Evolutionary conservation across 805 yeast species (phyloP).

Genomic region (Ogataea paraovalis): DNA sequence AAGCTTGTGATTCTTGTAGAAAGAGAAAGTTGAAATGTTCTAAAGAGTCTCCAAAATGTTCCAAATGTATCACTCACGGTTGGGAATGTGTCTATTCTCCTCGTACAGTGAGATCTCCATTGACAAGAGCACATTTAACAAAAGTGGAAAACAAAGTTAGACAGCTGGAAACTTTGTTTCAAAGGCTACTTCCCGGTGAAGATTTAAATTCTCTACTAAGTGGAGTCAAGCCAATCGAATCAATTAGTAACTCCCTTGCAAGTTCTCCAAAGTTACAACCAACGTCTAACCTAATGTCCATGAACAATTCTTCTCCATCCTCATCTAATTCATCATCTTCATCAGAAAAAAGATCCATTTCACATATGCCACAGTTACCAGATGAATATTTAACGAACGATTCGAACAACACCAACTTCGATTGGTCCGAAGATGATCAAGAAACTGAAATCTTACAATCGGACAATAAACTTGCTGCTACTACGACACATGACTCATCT

Average conservation of each 20-base stretch:
- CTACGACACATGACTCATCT: slow-evolving; percentile 6
- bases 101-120: slow-evolving; percentile 69
- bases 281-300: neutral
- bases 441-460: slow-evolving; percentile 23
- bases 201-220: slow-evolving; percentile 37
- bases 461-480: neutral
- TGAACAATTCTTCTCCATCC: slow-evolving; percentile 7
- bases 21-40: slow-evolving; percentile 77
- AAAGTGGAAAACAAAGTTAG: slow-evolving; percentile 60
- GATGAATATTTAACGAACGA: slow-evolving; percentile 24
- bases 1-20: slow-evolving; percentile 81
- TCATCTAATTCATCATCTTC: neutral
- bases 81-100: slow-evolving; percentile 83
- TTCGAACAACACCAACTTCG: slow-evolving; percentile 44
- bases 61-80: slow-evolving; percentile 65
- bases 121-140: slow-evolving; percentile 77
- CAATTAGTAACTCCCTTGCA: slow-evolving; percentile 9
- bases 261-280: slow-evolving; percentile 16
- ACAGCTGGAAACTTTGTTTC: slow-evolving; percentile 42
- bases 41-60: slow-evolving; percentile 70
- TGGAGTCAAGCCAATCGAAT: slow-evolving; percentile 13
- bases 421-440: slow-evolving; percentile 56
- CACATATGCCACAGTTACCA: slow-evolving; percentile 21
- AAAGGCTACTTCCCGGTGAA: slow-evolving; percentile 40
- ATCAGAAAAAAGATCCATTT: neutral